These are phyloP conservation scores for Cladophialophora immunda DNA, from an alignment of 2,329 filamentous ascomycete genomes.

Conservation along the genomic window DNA sequence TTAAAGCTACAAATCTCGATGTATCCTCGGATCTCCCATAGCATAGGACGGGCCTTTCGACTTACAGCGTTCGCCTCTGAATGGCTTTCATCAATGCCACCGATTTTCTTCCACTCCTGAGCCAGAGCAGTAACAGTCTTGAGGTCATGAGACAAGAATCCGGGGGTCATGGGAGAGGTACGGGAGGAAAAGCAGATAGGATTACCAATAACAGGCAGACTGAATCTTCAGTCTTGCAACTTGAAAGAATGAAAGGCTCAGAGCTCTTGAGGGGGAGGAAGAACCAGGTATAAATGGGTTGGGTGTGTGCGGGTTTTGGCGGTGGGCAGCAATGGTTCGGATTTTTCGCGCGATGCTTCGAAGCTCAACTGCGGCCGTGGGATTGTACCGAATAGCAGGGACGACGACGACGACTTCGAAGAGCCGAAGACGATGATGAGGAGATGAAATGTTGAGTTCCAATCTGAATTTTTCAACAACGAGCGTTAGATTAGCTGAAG, in stretches of 20 bases:
- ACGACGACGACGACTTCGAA: too few species aligned
- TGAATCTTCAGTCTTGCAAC: conserved; percentile 36
- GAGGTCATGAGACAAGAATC: conserved; percentile 10
- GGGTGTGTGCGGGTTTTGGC: conserved; percentile 34
- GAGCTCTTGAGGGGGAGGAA: conserved; percentile 34
- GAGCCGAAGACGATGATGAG: too few species aligned
- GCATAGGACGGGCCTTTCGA: too few species aligned
- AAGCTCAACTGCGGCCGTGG: too few species aligned
- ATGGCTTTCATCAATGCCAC: not conserved
- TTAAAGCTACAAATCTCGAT: too few species aligned
- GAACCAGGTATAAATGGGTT: conserved; percentile 41
- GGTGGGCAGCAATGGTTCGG: too few species aligned
- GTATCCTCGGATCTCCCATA: too few species aligned
- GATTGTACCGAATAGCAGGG: too few species aligned
- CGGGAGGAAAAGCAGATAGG: conserved; percentile 32
- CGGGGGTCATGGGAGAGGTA: conserved; percentile 37
- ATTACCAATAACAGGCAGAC: conserved; percentile 37
- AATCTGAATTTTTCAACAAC: too few species aligned
- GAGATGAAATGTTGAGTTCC: too few species aligned
- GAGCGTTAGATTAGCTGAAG: too few species aligned
- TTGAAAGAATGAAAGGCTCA: conserved; percentile 41
- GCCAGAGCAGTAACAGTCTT: not conserved
- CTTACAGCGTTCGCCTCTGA: not conserved
- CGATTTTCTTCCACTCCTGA: not conserved
- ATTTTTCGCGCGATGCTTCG: too few species aligned